Evolutionary conservation across 2,329 filamentous ascomycete genomes (phyloP).

Genomic region (Penicillium sp.): DNA sequence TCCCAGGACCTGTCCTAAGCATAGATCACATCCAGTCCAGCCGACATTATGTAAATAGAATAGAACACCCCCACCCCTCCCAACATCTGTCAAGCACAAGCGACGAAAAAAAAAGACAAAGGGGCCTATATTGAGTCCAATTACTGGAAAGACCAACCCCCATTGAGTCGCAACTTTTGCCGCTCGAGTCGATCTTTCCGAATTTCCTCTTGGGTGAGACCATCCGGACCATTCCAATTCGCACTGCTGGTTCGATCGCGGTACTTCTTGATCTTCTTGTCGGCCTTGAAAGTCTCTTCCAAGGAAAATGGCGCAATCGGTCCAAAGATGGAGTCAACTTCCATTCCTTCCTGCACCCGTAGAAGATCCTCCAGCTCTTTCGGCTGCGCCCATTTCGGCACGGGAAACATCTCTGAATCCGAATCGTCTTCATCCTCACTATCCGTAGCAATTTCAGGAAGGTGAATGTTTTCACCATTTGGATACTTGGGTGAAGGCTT

Average conservation of each 20-base stretch:
- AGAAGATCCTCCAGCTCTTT: conserved; percentile 73
- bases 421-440: conserved; percentile 74
- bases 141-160: conserved; percentile 67
- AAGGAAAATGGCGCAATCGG: conserved; percentile 82
- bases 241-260: conserved; percentile 86
- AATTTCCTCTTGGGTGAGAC: conserved; percentile 82
- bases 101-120: background rate
- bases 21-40: conserved; percentile 3
- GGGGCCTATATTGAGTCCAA: background rate
- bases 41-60: too few species aligned
- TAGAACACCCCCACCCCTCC: too few species aligned
- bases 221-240: conserved; percentile 80
- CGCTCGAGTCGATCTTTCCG: conserved; percentile 70
- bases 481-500: conserved; percentile 78
- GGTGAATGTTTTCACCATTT: conserved; percentile 81
- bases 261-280: conserved; percentile 84
- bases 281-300: conserved; percentile 93
- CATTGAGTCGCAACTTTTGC: conserved; percentile 72
- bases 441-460: conserved; percentile 93
- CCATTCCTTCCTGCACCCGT: conserved; percentile 67
- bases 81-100: background rate
- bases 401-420: conserved; percentile 54
- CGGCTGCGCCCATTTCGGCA: conserved; percentile 82
- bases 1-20: conserved; percentile 1
- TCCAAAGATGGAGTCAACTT: conserved; percentile 83